Conservation (phyloP, 768 basidiomycete genomes). For the Mycena latifolia region DNA sequence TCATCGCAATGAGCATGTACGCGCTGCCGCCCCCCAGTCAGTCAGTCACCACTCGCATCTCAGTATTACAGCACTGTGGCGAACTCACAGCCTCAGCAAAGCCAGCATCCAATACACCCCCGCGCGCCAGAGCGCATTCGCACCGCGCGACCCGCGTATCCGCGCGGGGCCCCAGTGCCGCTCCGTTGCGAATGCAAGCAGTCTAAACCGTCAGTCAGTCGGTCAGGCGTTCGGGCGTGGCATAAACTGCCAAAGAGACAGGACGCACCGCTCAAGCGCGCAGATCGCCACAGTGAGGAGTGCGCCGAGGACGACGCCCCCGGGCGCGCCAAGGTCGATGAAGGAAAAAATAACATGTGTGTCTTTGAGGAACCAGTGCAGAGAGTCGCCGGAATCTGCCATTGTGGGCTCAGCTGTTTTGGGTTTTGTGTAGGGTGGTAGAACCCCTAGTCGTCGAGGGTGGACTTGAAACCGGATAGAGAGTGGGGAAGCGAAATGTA, state of each 20-base stretch:
- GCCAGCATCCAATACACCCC: slow-evolving; percentile 69
- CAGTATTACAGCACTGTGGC: not conserved
- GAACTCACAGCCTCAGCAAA: slow-evolving; percentile 70
- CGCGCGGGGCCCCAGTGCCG: slow-evolving; percentile 60
- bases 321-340: slow-evolving; percentile 59
- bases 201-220: slow-evolving; percentile 46
- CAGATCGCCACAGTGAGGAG: slow-evolving; percentile 63
- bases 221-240: too few species aligned
- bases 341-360: slow-evolving; percentile 55
- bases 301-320: slow-evolving; percentile 54
- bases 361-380: slow-evolving; percentile 58
- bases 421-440: too few species aligned
- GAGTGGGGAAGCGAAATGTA: too few species aligned
- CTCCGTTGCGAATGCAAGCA: slow-evolving; percentile 62
- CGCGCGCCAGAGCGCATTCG: slow-evolving; percentile 65
- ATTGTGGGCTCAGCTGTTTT: not conserved
- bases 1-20: slow-evolving; percentile 84
- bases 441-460: too few species aligned
- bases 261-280: slow-evolving; percentile 66
- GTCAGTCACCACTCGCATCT: slow-evolving; percentile 3
- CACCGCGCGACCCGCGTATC: slow-evolving; percentile 52
- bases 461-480: too few species aligned
- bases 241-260: too few species aligned
- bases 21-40: slow-evolving; percentile 52
- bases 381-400: slow-evolving; percentile 22